Evolutionary conservation across 2,329 filamentous ascomycete species (phyloP).

Genomic region (Alternaria metachromatica): DNA sequence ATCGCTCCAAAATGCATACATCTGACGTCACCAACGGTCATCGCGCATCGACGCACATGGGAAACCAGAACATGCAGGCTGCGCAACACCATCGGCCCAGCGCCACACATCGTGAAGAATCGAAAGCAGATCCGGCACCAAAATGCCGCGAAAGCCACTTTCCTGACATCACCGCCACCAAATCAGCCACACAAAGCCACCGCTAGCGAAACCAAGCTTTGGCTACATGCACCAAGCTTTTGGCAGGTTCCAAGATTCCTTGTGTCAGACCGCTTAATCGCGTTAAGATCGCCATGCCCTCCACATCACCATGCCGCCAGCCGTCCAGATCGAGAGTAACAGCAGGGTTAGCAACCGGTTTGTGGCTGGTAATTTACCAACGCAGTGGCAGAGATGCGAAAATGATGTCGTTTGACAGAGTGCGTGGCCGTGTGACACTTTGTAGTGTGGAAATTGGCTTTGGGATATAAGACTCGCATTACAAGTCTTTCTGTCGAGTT

Average conservation of each 20-base stretch:
- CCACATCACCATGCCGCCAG: slow-evolving; percentile 10
- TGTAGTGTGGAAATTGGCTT: neutral
- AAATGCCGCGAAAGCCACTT: slow-evolving; percentile 5
- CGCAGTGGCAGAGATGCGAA: slow-evolving; percentile 18
- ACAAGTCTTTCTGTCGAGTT: neutral
- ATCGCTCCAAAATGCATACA: neutral
- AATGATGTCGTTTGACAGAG: slow-evolving; percentile 21
- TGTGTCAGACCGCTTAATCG: slow-evolving; percentile 13
- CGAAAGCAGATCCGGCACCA: slow-evolving; percentile 1
- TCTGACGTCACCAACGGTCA: slow-evolving; percentile 3
- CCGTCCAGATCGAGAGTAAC: neutral
- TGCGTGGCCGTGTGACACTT: neutral
- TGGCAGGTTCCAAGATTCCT: slow-evolving; percentile 24
- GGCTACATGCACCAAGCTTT: slow-evolving; percentile 27
- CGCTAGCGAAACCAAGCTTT: slow-evolving; percentile 26
- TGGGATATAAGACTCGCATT: slow-evolving; percentile 5
- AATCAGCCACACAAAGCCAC: slow-evolving; percentile 26
- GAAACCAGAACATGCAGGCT: neutral
- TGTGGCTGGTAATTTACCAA: slow-evolving; percentile 31
- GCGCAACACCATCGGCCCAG: neutral
- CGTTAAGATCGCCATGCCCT: slow-evolving; percentile 11
- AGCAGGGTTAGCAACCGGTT: slow-evolving; percentile 36
- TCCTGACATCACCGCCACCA: slow-evolving; percentile 19
- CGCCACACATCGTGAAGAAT: slow-evolving; percentile 6
- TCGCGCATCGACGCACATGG: neutral